Evolutionary conservation across 140 eudicot species (phyloP), one percentile per base, ranked within the genome.

Genomic region (Anethum foeniculum): DNA sequence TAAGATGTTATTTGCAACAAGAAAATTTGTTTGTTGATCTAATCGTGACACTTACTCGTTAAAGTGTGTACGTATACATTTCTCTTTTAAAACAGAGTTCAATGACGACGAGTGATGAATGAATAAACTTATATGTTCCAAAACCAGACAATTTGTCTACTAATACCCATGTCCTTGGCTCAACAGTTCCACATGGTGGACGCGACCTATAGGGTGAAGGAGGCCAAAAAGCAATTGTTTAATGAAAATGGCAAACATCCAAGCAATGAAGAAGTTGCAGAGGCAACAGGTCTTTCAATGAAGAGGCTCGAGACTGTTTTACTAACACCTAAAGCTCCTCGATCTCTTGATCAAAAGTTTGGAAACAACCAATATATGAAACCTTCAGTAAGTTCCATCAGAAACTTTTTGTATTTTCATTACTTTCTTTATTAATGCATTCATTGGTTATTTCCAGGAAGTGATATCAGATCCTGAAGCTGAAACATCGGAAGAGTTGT

Each of bases 111-210:
- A 34, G 10, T 69, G 75, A 15, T 34, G 75, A 18, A 2, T 14
- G 43, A 60, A 21, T 60, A 60, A 60, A 60, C 28, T 60, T 64
- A 3, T 64, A 25, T 68, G 46, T 16, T 68, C 21, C 28, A 10
- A 6, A 11, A 44, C 34, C 43, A 27, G 12, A 12, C 43, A 75
- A 14, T 81, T 81, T 41, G 21, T 23, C 27, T 38, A n/a, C 65
- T 16, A 67, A 23, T 51, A 18, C 2, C 32, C 47, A 51, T 72
- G 75, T 74, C 27, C 67, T 71, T 49, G 44, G 76, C 30, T 76
- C 30, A 30, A 72, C 89, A 94, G 97, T 88, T 85, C 85, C 96
- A 92, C 88, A 88, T 92, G 96, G 95, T 90, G 56, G 97, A 94
- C 85, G 97, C 94, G 54, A 86, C 89, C 46, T 83, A 92, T 77